phyloP scores from a whole-genome alignment of 139 green algal genomes.

The Tetradesmus obliquus region DNA sequence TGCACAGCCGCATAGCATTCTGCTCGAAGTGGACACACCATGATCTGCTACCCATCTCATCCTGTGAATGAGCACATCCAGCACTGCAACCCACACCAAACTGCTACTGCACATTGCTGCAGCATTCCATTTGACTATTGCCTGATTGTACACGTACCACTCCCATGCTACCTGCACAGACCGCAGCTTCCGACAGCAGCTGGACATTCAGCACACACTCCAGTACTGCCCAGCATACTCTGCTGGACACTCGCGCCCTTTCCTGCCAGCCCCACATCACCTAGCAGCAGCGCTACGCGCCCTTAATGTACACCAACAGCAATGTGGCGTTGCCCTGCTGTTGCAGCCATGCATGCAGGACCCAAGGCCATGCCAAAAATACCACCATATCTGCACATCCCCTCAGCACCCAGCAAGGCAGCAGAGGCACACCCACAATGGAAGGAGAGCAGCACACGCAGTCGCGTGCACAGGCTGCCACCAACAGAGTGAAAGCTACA shows the following conservation, averaged over 20 bases:
- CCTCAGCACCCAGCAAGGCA: no score
- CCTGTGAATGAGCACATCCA: not conserved
- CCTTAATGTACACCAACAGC: not conserved
- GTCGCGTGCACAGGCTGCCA: no score
- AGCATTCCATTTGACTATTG: not conserved
- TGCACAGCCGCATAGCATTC: not conserved
- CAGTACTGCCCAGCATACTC: not conserved
- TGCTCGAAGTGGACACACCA: not conserved
- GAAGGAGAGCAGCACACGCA: no score
- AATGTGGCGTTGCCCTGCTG: not conserved
- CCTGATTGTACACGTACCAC: no score
- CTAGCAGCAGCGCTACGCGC: no score
- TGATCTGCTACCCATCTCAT: not conserved
- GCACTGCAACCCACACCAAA: not conserved
- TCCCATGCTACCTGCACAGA: not conserved
- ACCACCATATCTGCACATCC: no score
- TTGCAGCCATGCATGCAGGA: not conserved
- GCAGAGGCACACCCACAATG: no score
- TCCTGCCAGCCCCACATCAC: no score
- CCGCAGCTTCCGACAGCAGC: not conserved
- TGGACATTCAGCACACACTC: not conserved
- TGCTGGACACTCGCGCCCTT: no score
- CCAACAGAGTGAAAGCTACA: not conserved
- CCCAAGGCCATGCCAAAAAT: no score
- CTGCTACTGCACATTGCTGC: not conserved